A percentile compares a stretch with the other conserved stretches of the same genome.
Evolutionary conservation across 2,329 filamentous ascomycete species (phyloP).

Genomic region (Stachybotrys elegans): DNA sequence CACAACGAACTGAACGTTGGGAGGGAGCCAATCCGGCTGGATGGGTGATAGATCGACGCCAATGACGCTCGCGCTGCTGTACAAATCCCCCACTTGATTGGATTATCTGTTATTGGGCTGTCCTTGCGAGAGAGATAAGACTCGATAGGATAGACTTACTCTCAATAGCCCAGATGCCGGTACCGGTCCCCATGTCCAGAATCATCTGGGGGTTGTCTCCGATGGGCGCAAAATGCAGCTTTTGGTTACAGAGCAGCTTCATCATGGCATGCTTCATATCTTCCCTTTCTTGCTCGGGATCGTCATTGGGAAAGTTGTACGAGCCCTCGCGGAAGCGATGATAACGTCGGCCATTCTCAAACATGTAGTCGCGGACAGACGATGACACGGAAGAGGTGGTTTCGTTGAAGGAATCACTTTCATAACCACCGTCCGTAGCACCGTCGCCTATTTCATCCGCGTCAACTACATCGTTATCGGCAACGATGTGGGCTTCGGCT

Average conservation of each 20-base stretch:
- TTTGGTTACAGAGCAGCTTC: constrained; percentile 40
- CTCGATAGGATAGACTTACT: constrained; percentile 23
- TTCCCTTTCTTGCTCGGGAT: constrained; percentile 52
- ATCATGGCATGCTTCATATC: constrained; percentile 53
- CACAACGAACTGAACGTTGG: constrained; percentile 51
- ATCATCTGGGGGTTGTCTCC: constrained; percentile 41
- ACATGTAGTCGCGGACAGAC: constrained; percentile 43
- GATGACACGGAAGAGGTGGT: constrained; percentile 33
- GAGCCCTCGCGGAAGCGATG: constrained; percentile 48
- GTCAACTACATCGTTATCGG: constrained; percentile 23
- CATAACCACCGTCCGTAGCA: constrained; percentile 30
- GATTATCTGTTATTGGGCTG: constrained; percentile 7
- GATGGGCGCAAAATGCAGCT: constrained; percentile 49
- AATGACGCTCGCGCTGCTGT: constrained; percentile 35
- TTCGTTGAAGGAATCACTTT: constrained; percentile 28
- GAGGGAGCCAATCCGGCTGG: constrained; percentile 46
- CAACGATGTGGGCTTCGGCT: constrained; percentile 30
- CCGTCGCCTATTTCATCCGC: constrained; percentile 11
- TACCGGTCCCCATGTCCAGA: constrained; percentile 55
- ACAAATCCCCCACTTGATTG: constrained; percentile 39
- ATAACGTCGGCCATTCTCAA: constrained; percentile 55
- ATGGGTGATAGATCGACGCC: constrained; percentile 44
- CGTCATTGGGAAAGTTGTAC: constrained; percentile 58
- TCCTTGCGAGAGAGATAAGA: too few relatives aligned
- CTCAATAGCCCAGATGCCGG: constrained; percentile 56